Percentiles rank a stretch among this genome's conserved stretches.
Evolutionary conservation across 2,329 filamentous ascomycete genomes (phyloP).

Genomic region (Gremmenia infestans): DNA sequence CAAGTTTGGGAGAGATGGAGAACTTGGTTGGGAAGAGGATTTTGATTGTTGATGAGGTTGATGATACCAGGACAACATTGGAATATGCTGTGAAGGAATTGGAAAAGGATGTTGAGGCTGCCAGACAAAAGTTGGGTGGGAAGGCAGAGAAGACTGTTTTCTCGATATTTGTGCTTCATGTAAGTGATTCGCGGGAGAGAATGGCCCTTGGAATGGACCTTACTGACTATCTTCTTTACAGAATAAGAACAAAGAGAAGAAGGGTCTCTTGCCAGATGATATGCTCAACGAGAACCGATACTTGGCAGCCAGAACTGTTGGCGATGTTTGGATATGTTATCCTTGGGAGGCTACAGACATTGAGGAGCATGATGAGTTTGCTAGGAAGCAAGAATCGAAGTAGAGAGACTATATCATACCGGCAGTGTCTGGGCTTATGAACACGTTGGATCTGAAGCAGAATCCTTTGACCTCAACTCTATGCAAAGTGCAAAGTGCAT

Average conservation of each 20-base stretch:
- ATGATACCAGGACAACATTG: constrained; percentile 89
- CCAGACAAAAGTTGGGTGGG: constrained; percentile 66
- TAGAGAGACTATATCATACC: constrained; percentile 2
- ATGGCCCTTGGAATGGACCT: neutral
- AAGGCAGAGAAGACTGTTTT: constrained; percentile 80
- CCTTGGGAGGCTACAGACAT: constrained; percentile 97
- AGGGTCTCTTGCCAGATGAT: constrained; percentile 73
- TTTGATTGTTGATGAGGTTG: constrained; percentile 91
- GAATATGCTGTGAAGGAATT: constrained; percentile 92
- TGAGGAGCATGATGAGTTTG: constrained; percentile 78
- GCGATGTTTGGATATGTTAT: constrained; percentile 98
- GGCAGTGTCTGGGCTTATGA: neutral
- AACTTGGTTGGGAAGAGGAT: constrained; percentile 89
- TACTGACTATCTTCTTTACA: constrained; percentile 32
- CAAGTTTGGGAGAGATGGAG: constrained; percentile 73
- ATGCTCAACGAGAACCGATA: constrained; percentile 74
- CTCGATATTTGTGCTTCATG: constrained; percentile 91
- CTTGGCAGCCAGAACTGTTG: constrained; percentile 78
- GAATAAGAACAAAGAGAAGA: constrained; percentile 98
- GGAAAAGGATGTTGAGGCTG: constrained; percentile 86
- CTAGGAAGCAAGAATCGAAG: constrained; percentile 34
- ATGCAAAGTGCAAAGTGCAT: no score
- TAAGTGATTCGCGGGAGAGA: constrained; percentile 33
- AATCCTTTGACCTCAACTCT: neutral
- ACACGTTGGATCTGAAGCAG: neutral